These are phyloP conservation scores for Nicotiana sylvestris DNA, from an alignment of 257 asterid genomes.

Conservation along the genomic window DNA sequence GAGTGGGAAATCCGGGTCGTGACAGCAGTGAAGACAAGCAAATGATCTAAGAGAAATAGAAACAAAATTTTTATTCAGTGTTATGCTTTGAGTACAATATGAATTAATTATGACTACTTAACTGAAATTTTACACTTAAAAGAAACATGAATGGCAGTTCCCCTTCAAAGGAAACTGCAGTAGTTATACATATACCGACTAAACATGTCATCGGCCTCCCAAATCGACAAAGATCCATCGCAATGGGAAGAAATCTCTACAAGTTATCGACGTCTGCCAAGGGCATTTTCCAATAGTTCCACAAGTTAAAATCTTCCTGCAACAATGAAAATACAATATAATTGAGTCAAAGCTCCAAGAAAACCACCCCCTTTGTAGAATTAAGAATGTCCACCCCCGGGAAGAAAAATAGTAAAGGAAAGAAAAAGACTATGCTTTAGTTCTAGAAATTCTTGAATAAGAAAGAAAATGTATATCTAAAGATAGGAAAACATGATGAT, in stretches of 20 bases:
- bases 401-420: not conserved
- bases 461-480: not conserved
- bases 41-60: not conserved
- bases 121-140: not conserved
- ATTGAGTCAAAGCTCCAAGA: not conserved
- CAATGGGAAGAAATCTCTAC: constrained; percentile 23
- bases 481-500: not conserved
- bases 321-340: not conserved
- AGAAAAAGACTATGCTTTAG: not conserved
- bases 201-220: constrained; percentile 4
- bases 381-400: not conserved
- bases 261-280: constrained; percentile 54
- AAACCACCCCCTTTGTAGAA: not conserved
- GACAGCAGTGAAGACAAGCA: not conserved
- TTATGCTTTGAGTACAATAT: constrained; percentile 4
- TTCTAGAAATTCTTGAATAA: not conserved
- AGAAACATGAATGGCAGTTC: constrained; percentile 2
- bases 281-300: constrained; percentile 96
- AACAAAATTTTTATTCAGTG: not conserved
- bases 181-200: constrained; percentile 2
- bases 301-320: constrained; percentile 85
- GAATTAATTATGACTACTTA: not conserved
- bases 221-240: not conserved
- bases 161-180: constrained; percentile 3
- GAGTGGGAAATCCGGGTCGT: no score